phyloP scores from a whole-genome alignment of 805 yeast genomes.

The Wickerhamomyces bisporus region DNA sequence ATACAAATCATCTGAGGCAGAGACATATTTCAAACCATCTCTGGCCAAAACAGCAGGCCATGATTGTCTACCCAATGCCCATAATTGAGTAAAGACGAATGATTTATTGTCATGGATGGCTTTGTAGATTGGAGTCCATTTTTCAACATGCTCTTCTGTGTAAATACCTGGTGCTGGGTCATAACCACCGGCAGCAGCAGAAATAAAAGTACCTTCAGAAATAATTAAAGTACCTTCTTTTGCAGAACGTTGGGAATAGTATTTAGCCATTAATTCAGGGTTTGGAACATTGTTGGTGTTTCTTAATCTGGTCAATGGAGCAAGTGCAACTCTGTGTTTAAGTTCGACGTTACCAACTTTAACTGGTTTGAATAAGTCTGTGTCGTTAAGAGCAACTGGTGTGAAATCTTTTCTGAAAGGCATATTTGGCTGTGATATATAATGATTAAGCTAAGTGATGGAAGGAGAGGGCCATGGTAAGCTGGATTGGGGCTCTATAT shows the following conservation, averaged over 20 bases:
- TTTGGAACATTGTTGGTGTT: neutral
- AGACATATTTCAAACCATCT: constrained; percentile 27
- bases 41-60: constrained; percentile 2
- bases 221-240: constrained; percentile 52
- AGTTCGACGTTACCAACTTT: constrained; percentile 30
- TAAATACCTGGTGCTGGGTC: constrained; percentile 43
- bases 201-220: constrained; percentile 50
- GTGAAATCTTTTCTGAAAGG: constrained; percentile 2
- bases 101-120: constrained; percentile 46
- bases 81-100: constrained; percentile 41
- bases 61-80: constrained; percentile 18
- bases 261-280: constrained; percentile 15
- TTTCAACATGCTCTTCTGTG: constrained; percentile 38
- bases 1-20: constrained; percentile 34
- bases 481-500: too few relatives aligned
- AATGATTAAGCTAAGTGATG: too few relatives aligned
- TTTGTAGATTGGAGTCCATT: constrained; percentile 44
- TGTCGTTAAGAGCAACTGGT: constrained; percentile 3
- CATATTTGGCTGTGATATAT: neutral
- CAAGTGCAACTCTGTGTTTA: constrained; percentile 36
- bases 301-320: constrained; percentile 30
- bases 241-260: constrained; percentile 50
- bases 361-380: constrained; percentile 33
- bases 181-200: constrained; percentile 37
- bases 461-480: too few relatives aligned